Evolutionary conservation across 2,329 filamentous ascomycete species (phyloP), one percentile per base, ranked within the genome.

Genomic region (Karstenula rhodostoma): DNA sequence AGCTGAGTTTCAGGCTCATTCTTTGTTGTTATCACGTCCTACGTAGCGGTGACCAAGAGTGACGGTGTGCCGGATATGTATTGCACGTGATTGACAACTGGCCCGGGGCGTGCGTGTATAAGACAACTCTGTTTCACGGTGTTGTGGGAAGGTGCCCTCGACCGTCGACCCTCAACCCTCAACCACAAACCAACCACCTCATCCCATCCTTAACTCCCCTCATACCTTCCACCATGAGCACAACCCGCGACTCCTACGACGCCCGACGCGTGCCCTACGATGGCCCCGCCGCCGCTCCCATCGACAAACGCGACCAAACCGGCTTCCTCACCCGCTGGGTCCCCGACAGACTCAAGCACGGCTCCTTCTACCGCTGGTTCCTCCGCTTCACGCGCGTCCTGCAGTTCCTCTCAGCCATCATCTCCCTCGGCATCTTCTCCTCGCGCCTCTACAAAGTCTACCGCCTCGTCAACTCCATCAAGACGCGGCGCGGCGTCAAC

Each of bases 351-450:
- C 59, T 74, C 46, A 72, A 69, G 52, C 52, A 67, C 32, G 59
- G 56, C 1, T 29, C 61, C 6, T 58, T 71, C 57, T 75, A 74
- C 63, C 65, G 66, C 29, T 65, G 59, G 58, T 61, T 80, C 48
- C 73, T 80, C 22, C 74, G 75, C 53, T 47, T 78, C n/a, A 70
- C 75, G 0, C 79, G 79, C 51, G 62, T 80, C 40, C 63, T 82
- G n/a, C 80, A 82, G 63, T 79, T 83, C 66, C 63, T 81, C 50
- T 81, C 79, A n/a, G 67, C 80, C 9, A 62, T 77, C 56, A 72
- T 79, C 61, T 82, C 80, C 3, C 75, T 83, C 27, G 77, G 77
- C 44, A 62, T 82, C 63, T 82, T 83, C 74, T 78, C 77, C n/a
- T 61, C 66, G 4, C 79, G 80, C 27, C 29, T 81, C 10, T 73